These are phyloP conservation scores for Talaromyces proteolyticus DNA, from an alignment of 495 filamentous ascomycete genomes.

Conservation along the genomic window DNA sequence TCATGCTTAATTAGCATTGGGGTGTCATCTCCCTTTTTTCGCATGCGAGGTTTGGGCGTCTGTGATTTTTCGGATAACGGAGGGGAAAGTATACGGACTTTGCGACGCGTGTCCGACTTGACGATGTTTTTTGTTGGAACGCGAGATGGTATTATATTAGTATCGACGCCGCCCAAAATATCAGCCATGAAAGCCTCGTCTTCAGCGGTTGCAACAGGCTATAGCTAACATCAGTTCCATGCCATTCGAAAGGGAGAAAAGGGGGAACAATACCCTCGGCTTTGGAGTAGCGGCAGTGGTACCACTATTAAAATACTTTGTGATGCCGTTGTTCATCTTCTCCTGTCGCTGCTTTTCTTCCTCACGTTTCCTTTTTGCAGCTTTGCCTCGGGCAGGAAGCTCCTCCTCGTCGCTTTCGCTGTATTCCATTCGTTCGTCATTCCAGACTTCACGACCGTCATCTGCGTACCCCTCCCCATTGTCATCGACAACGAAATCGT, in stretches of 20 bases:
- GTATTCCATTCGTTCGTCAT: slow-evolving; percentile 58
- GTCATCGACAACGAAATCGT: slow-evolving; percentile 96
- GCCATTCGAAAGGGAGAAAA: background rate
- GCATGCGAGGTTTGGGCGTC: slow-evolving; percentile 36
- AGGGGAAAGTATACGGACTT: slow-evolving; percentile 76
- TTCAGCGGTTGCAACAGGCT: slow-evolving; percentile 62
- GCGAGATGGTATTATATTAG: slow-evolving; percentile 59
- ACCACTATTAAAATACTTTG: slow-evolving; percentile 85
- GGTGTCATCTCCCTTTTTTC: slow-evolving; percentile 39
- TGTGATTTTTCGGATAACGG: slow-evolving; percentile 44
- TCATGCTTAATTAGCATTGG: slow-evolving; percentile 28
- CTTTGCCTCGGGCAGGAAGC: slow-evolving; percentile 58
- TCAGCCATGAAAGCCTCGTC: slow-evolving; percentile 81
- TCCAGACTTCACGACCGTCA: slow-evolving; percentile 97
- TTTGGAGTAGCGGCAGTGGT: slow-evolving; percentile 61
- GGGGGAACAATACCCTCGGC: slow-evolving; percentile 56
- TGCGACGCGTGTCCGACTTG: slow-evolving; percentile 67
- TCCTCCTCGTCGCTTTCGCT: slow-evolving; percentile 68
- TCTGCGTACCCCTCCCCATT: slow-evolving; percentile 93
- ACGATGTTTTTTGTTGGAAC: slow-evolving; percentile 55
- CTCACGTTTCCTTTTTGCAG: slow-evolving; percentile 79
- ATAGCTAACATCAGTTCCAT: background rate
- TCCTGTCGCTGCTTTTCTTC: slow-evolving; percentile 83
- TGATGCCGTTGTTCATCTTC: slow-evolving; percentile 84
- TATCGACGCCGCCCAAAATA: slow-evolving; percentile 84